phyloP scores from a whole-genome alignment of 345 rosid species.

The Rubroshorea leprosula region DNA sequence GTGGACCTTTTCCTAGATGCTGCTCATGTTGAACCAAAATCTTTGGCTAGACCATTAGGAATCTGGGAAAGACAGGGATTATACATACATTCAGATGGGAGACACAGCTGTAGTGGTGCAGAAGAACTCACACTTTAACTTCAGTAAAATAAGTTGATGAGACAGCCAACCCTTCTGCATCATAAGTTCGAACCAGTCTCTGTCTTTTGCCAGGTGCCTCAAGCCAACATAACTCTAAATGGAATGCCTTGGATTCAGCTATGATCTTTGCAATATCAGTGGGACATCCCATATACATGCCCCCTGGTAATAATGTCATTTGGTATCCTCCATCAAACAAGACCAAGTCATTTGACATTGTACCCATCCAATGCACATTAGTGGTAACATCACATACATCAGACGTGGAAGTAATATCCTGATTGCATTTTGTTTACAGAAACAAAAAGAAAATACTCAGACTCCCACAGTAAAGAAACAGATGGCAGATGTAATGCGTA shows the following conservation, averaged over 20 bases:
- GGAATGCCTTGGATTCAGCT: constrained; percentile 68
- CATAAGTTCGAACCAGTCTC: constrained; percentile 74
- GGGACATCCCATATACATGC: constrained; percentile 89
- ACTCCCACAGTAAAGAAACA: not conserved
- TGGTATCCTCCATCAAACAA: constrained; percentile 72
- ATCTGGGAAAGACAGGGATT: not conserved
- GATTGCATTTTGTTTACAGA: constrained; percentile 14
- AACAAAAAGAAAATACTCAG: constrained; percentile 8
- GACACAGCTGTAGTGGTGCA: not conserved
- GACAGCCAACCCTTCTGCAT: constrained; percentile 75
- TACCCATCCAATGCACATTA: constrained; percentile 64
- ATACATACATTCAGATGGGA: not conserved
- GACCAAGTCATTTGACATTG: constrained; percentile 44
- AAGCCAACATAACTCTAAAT: constrained; percentile 84
- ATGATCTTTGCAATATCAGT: constrained; percentile 57
- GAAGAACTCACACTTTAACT: constrained; percentile 48
- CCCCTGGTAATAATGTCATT: constrained; percentile 65
- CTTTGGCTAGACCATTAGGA: not conserved
- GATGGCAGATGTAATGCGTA: too few relatives aligned
- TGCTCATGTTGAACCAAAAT: not conserved
- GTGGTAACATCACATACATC: constrained; percentile 32
- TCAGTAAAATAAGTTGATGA: constrained; percentile 77
- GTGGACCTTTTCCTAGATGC: not conserved
- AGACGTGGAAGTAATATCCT: constrained; percentile 53
- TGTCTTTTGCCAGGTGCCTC: constrained; percentile 65